A percentile compares a stretch with the other conserved stretches of the same genome.
Evolutionary conservation across 108 stramenopile species (phyloP).

Genomic region (Skeletonema tropicum): DNA sequence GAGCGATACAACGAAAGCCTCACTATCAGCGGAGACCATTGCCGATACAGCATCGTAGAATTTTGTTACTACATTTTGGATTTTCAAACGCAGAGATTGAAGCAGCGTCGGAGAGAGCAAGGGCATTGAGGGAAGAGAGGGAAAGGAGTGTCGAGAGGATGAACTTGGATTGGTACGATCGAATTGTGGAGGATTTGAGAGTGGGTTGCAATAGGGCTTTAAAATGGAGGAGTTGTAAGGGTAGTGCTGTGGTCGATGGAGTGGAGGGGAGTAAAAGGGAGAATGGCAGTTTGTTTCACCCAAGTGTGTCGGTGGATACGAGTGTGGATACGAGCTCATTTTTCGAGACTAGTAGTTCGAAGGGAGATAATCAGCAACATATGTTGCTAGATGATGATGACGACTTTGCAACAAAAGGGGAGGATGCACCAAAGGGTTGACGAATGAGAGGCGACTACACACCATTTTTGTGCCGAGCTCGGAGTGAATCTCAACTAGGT

Average conservation of each 20-base stretch:
- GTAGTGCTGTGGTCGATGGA: neutral
- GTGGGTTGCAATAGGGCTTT: neutral
- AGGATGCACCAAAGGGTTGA: too few species aligned
- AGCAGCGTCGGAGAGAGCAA: neutral
- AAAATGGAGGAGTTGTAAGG: neutral
- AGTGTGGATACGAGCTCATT: neutral
- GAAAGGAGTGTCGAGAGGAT: slow-evolving; percentile 1
- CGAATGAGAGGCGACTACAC: too few species aligned
- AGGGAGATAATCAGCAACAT: too few species aligned
- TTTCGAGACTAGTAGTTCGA: neutral
- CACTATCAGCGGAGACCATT: neutral
- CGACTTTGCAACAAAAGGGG: too few species aligned
- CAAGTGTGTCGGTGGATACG: neutral
- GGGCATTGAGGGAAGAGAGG: neutral
- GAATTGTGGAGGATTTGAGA: neutral
- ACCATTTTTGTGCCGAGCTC: too few species aligned
- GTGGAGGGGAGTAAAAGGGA: neutral
- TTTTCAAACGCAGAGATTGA: neutral
- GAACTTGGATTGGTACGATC: neutral
- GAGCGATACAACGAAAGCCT: neutral
- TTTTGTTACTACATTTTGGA: neutral
- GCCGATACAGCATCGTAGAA: neutral
- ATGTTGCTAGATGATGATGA: too few species aligned
- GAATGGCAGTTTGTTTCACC: neutral
- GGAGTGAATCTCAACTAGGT: too few species aligned